A percentile compares a stretch with the other conserved stretches of the same genome.
Conservation (phyloP, 1,284 basidiomycete species). For the Ceratobasidium sp. region DNA sequence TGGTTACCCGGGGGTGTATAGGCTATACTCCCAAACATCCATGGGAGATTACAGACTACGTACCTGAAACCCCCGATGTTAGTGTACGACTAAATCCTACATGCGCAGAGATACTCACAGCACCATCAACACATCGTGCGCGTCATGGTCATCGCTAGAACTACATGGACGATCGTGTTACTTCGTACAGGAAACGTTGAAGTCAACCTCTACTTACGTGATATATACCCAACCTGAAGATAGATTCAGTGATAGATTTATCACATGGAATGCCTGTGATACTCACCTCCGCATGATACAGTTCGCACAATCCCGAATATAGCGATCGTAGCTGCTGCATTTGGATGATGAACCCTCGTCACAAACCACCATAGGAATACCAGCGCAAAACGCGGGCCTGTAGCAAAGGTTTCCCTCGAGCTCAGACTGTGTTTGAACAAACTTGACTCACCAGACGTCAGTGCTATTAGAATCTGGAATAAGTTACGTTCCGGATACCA, state of each 20-base stretch:
- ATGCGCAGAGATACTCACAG: constrained; percentile 47
- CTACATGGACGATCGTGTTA: constrained; percentile 16
- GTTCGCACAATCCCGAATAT: constrained; percentile 78
- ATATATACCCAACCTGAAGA: constrained; percentile 83
- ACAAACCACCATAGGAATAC: constrained; percentile 79
- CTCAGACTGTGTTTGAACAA: constrained; percentile 34
- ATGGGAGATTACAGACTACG: constrained; percentile 82
- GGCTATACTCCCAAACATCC: constrained; percentile 82
- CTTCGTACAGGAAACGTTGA: background rate
- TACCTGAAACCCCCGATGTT: constrained; percentile 55
- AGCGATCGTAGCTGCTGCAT: constrained; percentile 67
- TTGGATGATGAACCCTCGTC: constrained; percentile 59
- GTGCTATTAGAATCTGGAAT: constrained; percentile 91
- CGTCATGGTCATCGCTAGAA: constrained; percentile 79
- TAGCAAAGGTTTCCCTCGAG: constrained; percentile 27
- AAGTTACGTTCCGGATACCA: constrained; percentile 90
- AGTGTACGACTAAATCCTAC: background rate
- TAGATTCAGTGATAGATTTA: background rate
- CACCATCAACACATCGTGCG: constrained; percentile 92
- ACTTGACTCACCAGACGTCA: constrained; percentile 73
- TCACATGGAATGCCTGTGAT: background rate
- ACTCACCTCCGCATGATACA: constrained; percentile 74
- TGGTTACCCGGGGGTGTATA: constrained; percentile 62
- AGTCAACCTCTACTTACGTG: constrained; percentile 58
- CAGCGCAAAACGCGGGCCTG: constrained; percentile 82